phyloP scores from a whole-genome alignment of 768 basidiomycete species.

The Chiua virens region DNA sequence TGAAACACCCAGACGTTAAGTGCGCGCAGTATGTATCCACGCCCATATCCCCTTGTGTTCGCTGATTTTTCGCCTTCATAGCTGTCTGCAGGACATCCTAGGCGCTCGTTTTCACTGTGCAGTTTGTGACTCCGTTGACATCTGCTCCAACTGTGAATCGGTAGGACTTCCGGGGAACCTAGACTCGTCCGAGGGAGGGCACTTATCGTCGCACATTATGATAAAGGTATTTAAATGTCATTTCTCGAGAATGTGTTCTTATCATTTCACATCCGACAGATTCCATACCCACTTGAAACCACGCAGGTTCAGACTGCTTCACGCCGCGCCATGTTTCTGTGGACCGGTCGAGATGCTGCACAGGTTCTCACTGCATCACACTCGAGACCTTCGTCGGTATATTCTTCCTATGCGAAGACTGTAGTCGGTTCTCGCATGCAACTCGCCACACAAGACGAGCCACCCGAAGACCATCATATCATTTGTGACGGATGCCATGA shows the following conservation, averaged over 20 bases:
- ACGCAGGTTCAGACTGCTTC: conserved; percentile 77
- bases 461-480: conserved; percentile 53
- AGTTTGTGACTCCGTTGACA: conserved; percentile 81
- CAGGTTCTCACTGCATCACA: conserved; percentile 49
- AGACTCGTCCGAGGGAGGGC: conserved; percentile 74
- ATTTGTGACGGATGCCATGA: conserved; percentile 60
- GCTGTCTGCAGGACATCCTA: conserved; percentile 86
- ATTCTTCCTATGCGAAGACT: conserved; percentile 66
- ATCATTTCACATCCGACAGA: conserved; percentile 44
- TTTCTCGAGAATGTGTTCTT: neutral
- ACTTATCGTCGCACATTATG: conserved; percentile 86
- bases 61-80: conserved; percentile 29
- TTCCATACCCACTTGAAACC: conserved; percentile 78
- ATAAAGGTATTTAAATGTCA: conserved; percentile 68
- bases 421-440: conserved; percentile 54
- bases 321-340: conserved; percentile 68
- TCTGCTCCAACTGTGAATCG: conserved; percentile 85
- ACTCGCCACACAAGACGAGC: conserved; percentile 29
- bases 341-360: conserved; percentile 75
- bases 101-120: conserved; percentile 94
- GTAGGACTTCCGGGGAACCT: conserved; percentile 83
- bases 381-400: conserved; percentile 56
- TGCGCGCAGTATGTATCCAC: conserved; percentile 73
- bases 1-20: conserved; percentile 78
- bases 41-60: neutral